Evolutionary conservation across 805 yeast genomes (phyloP), one percentile per base, ranked within the genome.

Genomic region (Ogataea allantospora): DNA sequence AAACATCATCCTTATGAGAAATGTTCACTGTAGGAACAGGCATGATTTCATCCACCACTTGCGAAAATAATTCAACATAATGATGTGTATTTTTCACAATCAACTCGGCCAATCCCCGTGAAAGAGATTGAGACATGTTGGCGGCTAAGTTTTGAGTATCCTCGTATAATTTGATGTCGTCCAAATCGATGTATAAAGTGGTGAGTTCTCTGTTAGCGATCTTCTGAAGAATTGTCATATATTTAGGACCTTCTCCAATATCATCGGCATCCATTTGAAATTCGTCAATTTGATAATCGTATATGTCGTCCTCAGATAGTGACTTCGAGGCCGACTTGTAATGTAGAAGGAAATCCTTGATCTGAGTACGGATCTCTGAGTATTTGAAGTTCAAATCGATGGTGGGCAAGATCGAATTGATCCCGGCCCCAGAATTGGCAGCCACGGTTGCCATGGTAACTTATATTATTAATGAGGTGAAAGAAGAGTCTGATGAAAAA

Each of bases 11-110:
- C 49, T 80, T 78, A 58, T 83, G 86, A 30, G 80, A 67, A 35
- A 91, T 70, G 43, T 85, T 89, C 33, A 73, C 77, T 2, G 93
- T 82, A n/a, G 98, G 91, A 45, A 71, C 73, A 0, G 99, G 99
- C 77, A 91, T 75, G 41, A 87, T 60, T 33, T 77, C 80, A 63
- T 93, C 99, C 29, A 87, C 76, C 11, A 80, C 80, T 33, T 69
- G 66, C 34, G 87, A 72, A 56, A 95, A 83, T 18, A 93, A 56
- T 52, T 91, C 97, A 16, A 78, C 63, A 55, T 82, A 91, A 51
- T 86, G 86, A 51, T 78, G 69, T 0, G 98, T 78, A 60, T 93
- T 93, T 36, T 77, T 78, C 47, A 71, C 60, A 27, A 93, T 78
- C 38, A 75, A 71, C 35, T 73, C 77, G 19, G 78, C 75, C 35